Base-by-base conservation (phyloP, 768 basidiomycete species). In the Leucosporidium yakuticum region DNA sequence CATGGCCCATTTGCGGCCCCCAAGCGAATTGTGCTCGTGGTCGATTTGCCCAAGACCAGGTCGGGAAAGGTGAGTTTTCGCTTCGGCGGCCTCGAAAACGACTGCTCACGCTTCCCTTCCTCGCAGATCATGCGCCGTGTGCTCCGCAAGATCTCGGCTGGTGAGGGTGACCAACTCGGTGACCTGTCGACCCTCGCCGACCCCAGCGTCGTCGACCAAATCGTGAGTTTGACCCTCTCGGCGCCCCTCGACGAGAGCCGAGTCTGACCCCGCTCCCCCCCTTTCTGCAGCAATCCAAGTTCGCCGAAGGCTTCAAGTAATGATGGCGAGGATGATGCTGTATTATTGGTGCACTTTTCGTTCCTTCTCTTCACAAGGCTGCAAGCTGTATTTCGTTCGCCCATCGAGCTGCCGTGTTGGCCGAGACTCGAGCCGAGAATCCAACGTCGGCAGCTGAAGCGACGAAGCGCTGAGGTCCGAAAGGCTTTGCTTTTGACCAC, bases 1-100 rank as follows among this genome's bases (percentile, higher is more conserved):
- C 54, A 99, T 99, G 95, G 95, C 7, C 94, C 95, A 4, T 97
- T 99, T 79, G 95, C 95, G 2, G 88, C 92, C 21, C 95, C 95
- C 34, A 97, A 97, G 85, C 90, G 88, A 81, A 85, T 96, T 73
- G 69, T 64, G 58, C 69, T 78, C 62, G 63, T 78, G 54, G 48
- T 32, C 54, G 93, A 95, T 79, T 81, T 96, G 63, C 94, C 94
- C 49, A 96, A 96, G 85, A 97, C 95, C 44, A 84, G 95, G 58
- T 90, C 88, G 21, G 94, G 94, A 54, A 98, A 98, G 57, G 87
- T 88, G 27, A 60, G 64, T 19, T 14, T 11, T 34, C 29, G 17
- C 9, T 29, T n/a, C n/a, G n/a, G n/a, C n/a, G n/a, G 5, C 14
- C 47, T 21, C 3, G 6, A 9, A n/a, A 54, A 25, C 25, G 7